phyloP scores from a whole-genome alignment of 2,329 filamentous ascomycete genomes.

The Clonostachys rosea region DNA sequence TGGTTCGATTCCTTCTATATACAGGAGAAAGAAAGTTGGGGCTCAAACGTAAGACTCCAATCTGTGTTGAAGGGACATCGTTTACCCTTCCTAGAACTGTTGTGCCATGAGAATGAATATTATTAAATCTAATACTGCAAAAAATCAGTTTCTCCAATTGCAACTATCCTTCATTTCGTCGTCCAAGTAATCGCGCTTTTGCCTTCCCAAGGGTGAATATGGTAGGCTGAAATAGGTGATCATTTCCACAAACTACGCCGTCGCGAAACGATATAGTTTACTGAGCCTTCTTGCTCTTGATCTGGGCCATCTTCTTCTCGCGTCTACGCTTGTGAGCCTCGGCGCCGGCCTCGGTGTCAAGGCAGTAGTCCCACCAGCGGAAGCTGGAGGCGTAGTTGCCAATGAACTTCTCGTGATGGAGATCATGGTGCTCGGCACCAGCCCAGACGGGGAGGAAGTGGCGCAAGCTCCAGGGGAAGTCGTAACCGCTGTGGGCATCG shows the following conservation, averaged over 20 bases:
- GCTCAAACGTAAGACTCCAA: too few relatives aligned
- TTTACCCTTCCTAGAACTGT: too few relatives aligned
- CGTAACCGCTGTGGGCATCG: slow-evolving; percentile 95
- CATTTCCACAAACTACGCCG: too few relatives aligned
- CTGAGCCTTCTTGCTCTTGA: slow-evolving; percentile 60
- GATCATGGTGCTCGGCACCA: slow-evolving; percentile 91
- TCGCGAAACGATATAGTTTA: slow-evolving; percentile 26
- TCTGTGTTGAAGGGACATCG: too few relatives aligned
- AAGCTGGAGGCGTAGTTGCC: slow-evolving; percentile 98
- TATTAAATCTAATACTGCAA: slow-evolving; percentile 10
- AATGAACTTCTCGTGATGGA: slow-evolving; percentile 97
- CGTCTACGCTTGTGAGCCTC: slow-evolving; percentile 82
- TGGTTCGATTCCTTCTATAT: too few relatives aligned
- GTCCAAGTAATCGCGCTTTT: background rate
- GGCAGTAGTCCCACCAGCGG: slow-evolving; percentile 95
- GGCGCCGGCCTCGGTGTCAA: slow-evolving; percentile 89
- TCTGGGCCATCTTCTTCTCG: slow-evolving; percentile 66
- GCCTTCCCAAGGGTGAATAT: too few relatives aligned
- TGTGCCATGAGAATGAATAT: slow-evolving; percentile 14
- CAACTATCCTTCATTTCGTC: background rate
- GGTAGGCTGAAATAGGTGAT: too few relatives aligned
- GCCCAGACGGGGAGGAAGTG: slow-evolving; percentile 98
- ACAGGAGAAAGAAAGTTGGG: too few relatives aligned
- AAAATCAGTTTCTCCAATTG: background rate
- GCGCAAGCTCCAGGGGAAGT: slow-evolving; percentile 95